Evolutionary conservation across 2,329 filamentous ascomycete genomes (phyloP).

Genomic region (Penicillium sp.): DNA sequence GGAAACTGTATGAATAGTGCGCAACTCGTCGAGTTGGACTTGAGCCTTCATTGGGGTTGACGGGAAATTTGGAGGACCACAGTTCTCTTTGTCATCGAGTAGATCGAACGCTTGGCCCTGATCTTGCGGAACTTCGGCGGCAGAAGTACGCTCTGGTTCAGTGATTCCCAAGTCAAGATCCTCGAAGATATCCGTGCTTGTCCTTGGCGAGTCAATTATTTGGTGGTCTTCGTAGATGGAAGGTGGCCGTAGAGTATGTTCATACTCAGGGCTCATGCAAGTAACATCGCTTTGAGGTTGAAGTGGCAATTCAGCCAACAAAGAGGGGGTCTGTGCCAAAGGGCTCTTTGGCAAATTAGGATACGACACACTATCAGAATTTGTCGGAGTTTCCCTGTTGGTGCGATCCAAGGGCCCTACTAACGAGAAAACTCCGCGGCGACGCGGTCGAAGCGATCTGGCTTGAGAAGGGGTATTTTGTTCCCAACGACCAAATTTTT

Average conservation of each 20-base stretch:
- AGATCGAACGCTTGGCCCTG: conserved; percentile 9
- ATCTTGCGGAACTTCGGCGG: conserved; percentile 1
- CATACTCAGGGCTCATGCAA: conserved; percentile 15
- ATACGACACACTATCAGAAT: conserved; percentile 20
- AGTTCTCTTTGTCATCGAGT: conserved; percentile 33
- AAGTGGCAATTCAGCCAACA: conserved; percentile 17
- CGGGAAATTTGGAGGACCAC: conserved; percentile 35
- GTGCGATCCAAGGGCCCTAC: conserved; percentile 23
- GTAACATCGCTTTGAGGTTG: conserved; percentile 8
- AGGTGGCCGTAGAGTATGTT: conserved; percentile 6
- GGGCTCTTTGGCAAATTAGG: conserved; percentile 21
- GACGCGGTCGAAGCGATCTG: conserved; percentile 28
- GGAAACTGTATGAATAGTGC: conserved; percentile 68
- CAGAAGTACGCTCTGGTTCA: neutral
- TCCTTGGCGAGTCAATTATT: conserved; percentile 10
- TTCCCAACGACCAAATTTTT: conserved; percentile 62
- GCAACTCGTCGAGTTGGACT: conserved; percentile 45
- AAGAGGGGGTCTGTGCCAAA: conserved; percentile 17
- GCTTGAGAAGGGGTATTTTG: conserved; percentile 54
- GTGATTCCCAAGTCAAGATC: conserved; percentile 12
- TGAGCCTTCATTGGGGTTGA: conserved; percentile 55
- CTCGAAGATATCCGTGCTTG: conserved; percentile 23
- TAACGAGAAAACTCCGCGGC: conserved; percentile 38
- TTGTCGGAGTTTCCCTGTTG: neutral
- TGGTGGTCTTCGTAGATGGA: conserved; percentile 8